phyloP scores from a whole-genome alignment of 257 asterid species.

The Coffea eugenioides region DNA sequence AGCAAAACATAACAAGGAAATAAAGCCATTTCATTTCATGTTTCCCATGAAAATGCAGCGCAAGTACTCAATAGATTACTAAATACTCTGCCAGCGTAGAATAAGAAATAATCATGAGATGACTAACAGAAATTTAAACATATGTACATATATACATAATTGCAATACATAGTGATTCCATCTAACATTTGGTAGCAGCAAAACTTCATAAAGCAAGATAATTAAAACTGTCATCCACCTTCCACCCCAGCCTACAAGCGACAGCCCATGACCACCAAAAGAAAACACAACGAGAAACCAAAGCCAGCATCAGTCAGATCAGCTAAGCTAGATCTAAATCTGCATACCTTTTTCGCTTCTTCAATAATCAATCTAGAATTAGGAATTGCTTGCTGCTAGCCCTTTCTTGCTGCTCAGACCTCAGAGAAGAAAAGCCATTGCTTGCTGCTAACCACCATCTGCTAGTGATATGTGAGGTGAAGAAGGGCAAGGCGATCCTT shows the following conservation, averaged over 20 bases:
- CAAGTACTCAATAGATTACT: background rate
- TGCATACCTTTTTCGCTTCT: background rate
- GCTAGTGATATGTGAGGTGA: no score
- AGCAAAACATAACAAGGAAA: background rate
- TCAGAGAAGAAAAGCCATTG: no score
- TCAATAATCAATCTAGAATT: no score
- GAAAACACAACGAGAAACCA: background rate
- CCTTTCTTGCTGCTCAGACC: no score
- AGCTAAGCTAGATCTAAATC: background rate
- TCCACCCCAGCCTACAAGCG: background rate
- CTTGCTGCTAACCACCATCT: no score
- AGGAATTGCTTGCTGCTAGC: no score
- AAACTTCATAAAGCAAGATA: background rate
- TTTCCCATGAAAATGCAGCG: no score
- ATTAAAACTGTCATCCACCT: background rate
- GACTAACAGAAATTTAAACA: background rate
- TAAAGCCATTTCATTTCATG: background rate
- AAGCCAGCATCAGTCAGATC: background rate
- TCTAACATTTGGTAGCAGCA: background rate
- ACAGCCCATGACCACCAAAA: background rate
- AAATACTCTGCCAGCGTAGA: background rate
- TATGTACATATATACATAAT: background rate
- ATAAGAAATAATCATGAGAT: background rate
- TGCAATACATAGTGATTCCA: background rate
- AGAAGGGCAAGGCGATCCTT: no score